These are phyloP conservation scores for Colletotrichum abscissum DNA, from an alignment of 2,329 filamentous ascomycete species.

Conservation along the genomic window DNA sequence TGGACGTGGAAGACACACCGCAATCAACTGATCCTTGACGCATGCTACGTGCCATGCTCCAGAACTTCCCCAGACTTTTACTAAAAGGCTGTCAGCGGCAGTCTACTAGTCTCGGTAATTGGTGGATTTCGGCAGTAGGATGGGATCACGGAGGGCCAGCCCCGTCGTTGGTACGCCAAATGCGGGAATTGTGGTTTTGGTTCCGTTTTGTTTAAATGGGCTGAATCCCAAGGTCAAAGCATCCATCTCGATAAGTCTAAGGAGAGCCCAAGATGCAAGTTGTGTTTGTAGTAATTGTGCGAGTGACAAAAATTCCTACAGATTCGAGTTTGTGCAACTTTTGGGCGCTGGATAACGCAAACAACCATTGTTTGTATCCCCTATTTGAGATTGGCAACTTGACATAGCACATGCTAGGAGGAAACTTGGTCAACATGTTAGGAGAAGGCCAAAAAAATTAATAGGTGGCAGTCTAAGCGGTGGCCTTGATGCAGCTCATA, in stretches of 20 bases:
- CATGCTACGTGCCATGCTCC: neutral
- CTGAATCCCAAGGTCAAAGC: neutral
- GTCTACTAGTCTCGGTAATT: conserved; percentile 24
- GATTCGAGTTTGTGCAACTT: no score
- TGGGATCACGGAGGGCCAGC: conserved; percentile 17
- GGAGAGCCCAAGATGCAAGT: neutral
- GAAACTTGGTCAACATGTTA: no score
- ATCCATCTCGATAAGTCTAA: neutral
- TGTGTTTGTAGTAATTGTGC: neutral
- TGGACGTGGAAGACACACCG: conserved; percentile 12
- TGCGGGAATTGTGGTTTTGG: conserved; percentile 4
- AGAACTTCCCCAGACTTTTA: conserved; percentile 1
- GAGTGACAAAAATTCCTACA: neutral
- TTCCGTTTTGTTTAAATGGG: neutral
- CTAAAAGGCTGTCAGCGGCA: conserved; percentile 13
- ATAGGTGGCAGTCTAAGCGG: no score
- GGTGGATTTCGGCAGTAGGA: conserved; percentile 25
- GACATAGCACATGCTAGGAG: no score
- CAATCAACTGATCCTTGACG: neutral
- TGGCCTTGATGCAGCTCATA: no score
- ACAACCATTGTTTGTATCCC: no score
- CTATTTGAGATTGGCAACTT: no score
- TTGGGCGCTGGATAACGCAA: no score
- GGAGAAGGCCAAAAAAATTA: no score
- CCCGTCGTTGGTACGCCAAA: conserved; percentile 7